A percentile compares a stretch with the other conserved stretches of the same genome.
phyloP scores from a whole-genome alignment of 768 basidiomycete species.

The Boletus subcaerulescens region DNA sequence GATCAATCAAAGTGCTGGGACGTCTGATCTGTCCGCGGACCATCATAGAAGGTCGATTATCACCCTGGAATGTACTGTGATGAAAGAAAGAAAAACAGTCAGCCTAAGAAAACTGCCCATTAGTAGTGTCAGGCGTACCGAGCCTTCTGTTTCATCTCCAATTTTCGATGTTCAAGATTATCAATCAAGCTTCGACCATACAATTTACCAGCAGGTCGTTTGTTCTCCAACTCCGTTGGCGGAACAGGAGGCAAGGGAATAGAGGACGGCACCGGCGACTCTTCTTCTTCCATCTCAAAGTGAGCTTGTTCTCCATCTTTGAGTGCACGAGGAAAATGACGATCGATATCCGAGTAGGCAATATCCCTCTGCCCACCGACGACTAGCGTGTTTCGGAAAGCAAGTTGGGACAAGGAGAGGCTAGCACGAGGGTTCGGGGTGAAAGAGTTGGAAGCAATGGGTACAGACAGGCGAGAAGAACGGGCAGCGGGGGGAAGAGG shows the following conservation, averaged over 20 bases:
- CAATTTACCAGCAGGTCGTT: constrained; percentile 73
- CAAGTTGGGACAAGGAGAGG: constrained; percentile 75
- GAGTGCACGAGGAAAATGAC: constrained; percentile 63
- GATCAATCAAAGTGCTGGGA: constrained; percentile 72
- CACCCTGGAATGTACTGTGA: constrained; percentile 79
- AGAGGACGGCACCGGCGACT: constrained; percentile 31
- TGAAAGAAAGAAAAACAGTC: constrained; percentile 3
- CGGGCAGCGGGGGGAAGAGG: constrained; percentile 71
- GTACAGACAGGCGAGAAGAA: constrained; percentile 46
- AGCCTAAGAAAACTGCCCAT: not conserved
- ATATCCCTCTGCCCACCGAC: constrained; percentile 66
- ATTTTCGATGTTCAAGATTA: constrained; percentile 80
- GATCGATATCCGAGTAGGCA: constrained; percentile 58
- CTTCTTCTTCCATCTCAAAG: constrained; percentile 43
- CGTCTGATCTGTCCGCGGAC: constrained; percentile 55
- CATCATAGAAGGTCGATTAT: constrained; percentile 93
- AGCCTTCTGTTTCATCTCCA: constrained; percentile 76
- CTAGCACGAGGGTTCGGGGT: constrained; percentile 75
- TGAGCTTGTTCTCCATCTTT: constrained; percentile 76
- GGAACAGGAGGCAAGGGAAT: constrained; percentile 30
- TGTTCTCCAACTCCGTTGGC: constrained; percentile 32
- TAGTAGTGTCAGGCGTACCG: constrained; percentile 49
- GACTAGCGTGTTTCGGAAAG: constrained; percentile 78
- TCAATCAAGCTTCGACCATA: constrained; percentile 91
- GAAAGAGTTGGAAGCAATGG: constrained; percentile 59